Conservation (phyloP, 1,139 yeast species). For the Taiozyma sp. region DNA sequence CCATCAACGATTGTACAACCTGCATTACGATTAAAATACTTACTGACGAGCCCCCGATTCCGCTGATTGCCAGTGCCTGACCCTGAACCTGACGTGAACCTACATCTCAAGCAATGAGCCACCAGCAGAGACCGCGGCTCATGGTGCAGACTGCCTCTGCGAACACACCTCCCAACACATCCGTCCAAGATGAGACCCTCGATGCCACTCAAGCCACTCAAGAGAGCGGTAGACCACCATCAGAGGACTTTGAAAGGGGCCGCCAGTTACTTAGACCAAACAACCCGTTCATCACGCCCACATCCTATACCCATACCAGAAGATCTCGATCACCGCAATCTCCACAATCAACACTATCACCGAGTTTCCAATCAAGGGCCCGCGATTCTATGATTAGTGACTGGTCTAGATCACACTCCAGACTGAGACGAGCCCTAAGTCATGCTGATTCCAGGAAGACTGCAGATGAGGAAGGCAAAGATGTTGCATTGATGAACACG, state of each 20-base stretch:
- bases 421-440: background rate
- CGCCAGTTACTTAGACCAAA: background rate
- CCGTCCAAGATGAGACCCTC: background rate
- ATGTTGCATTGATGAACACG: background rate
- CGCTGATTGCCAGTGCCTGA: background rate
- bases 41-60: background rate
- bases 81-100: background rate
- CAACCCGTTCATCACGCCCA: background rate
- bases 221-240: background rate
- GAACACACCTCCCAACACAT: background rate
- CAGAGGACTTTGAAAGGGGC: background rate
- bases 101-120: background rate
- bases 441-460: background rate
- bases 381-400: background rate
- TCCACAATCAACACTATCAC: background rate
- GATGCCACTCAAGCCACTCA: background rate
- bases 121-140: background rate
- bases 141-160: slow-evolving; percentile 1
- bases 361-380: slow-evolving; percentile 1
- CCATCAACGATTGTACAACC: background rate
- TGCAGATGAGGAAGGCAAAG: background rate
- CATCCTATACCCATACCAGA: background rate
- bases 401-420: background rate
- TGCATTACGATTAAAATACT: background rate
- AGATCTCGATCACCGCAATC: slow-evolving; percentile 1